Conservation (phyloP, 768 basidiomycete genomes). For the Naganishia onofrii region DNA sequence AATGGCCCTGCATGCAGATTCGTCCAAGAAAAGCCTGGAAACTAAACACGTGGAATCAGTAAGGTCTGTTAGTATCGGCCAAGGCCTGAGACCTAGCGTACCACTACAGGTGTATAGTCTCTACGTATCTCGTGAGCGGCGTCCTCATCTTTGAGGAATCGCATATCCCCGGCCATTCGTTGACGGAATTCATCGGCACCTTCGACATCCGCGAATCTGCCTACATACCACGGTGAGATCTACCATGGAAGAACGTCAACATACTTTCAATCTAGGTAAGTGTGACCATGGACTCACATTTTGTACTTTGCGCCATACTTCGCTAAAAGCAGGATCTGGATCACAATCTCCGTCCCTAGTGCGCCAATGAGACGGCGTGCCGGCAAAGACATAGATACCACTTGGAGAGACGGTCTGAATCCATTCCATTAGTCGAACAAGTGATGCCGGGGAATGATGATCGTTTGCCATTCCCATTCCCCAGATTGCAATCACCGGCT, state of each 20-base stretch:
- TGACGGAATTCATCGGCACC: conserved; percentile 66
- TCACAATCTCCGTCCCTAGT: conserved; percentile 69
- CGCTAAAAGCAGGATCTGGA: conserved; percentile 63
- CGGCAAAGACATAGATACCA: conserved; percentile 71
- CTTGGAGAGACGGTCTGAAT: conserved; percentile 66
- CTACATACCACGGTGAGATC: conserved; percentile 79
- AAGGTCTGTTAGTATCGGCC: neutral
- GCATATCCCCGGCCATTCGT: conserved; percentile 66
- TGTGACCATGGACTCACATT: neutral
- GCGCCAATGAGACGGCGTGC: conserved; percentile 72
- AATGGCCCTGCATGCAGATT: conserved; percentile 68
- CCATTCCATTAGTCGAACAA: conserved; percentile 60
- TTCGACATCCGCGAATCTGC: conserved; percentile 63
- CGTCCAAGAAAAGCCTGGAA: conserved; percentile 58
- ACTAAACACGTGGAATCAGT: conserved; percentile 24
- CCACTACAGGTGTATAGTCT: conserved; percentile 81
- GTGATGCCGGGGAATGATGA: conserved; percentile 63
- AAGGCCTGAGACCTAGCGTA: conserved; percentile 54
- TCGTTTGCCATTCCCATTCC: conserved; percentile 69
- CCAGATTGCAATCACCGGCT: conserved; percentile 72
- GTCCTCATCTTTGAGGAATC: conserved; percentile 61
- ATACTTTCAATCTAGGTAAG: neutral
- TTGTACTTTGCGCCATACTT: conserved; percentile 67
- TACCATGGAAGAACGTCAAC: conserved; percentile 48
- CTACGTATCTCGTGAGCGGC: neutral